A percentile compares a stretch with the other conserved stretches of the same genome.
These are phyloP conservation scores for Epichloe scottii DNA, from an alignment of 2,329 filamentous ascomycete genomes.

Conservation along the genomic window DNA sequence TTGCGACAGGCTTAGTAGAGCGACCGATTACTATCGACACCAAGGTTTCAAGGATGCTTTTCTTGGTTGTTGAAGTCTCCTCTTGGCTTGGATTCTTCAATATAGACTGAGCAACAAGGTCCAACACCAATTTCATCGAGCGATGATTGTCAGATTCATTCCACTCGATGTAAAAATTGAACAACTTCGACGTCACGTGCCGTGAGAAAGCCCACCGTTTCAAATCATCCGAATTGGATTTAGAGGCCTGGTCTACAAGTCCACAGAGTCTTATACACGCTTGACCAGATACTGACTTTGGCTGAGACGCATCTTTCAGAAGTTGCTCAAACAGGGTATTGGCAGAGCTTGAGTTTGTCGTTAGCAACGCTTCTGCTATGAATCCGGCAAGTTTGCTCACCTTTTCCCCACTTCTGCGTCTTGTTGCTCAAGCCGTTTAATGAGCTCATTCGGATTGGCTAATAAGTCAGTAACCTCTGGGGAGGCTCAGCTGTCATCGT, in stretches of 20 bases:
- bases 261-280: constrained; percentile 46
- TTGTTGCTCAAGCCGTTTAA: constrained; percentile 32
- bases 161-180: constrained; percentile 54
- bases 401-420: constrained; percentile 19
- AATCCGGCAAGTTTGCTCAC: constrained; percentile 18
- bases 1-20: constrained; percentile 51
- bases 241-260: constrained; percentile 47
- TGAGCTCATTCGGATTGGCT: constrained; percentile 23
- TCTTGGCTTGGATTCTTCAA: constrained; percentile 33
- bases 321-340: constrained; percentile 34
- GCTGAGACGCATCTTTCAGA: constrained; percentile 36
- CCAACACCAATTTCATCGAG: constrained; percentile 49
- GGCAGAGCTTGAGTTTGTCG: constrained; percentile 16
- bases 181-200: constrained; percentile 35
- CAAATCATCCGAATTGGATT: constrained; percentile 31
- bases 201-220: constrained; percentile 38
- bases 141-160: constrained; percentile 53
- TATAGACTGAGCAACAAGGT: constrained; percentile 41
- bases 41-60: constrained; percentile 35
- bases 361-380: neutral
- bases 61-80: constrained; percentile 27
- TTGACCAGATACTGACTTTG: constrained; percentile 42
- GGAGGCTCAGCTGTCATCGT: constrained; percentile 11
- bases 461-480: constrained; percentile 20
- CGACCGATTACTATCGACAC: constrained; percentile 47